Evolutionary conservation across 2,329 filamentous ascomycete genomes (phyloP), one percentile per base, ranked within the genome.

Genomic region (Phaeosphaeria sp.): DNA sequence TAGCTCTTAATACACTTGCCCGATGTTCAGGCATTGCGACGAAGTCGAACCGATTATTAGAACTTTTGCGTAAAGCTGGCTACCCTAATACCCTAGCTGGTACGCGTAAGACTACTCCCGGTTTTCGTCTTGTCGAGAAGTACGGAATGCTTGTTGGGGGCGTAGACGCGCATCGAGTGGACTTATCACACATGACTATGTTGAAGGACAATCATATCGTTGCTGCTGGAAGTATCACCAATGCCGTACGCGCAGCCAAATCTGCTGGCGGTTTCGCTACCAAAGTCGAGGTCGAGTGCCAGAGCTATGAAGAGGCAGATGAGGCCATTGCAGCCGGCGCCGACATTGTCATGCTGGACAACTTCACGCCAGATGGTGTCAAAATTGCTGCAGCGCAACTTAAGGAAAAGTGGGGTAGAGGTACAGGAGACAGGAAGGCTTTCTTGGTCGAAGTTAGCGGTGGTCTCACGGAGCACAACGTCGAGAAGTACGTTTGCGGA

Each of bases 131-230:
- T 4, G 93, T 98, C 10, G 95, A 99, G 79, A 99, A 99, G 81
- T 99, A 99, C 78, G 95, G 93, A 67, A 97, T 99, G 90, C 82
- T 97, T 21, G 90, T 96, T 17, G 95, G 94, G 55, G 95, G 95
- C 11, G 93, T 92, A 17, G 95, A 99, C 79, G 87, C 89, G 2
- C 95, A 99, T 78, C 84, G 95, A 30, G 92, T 97, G 79, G 95
- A 99, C 76, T 83, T 99, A 2, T 80, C 77, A 76, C 87, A 89
- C 64, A 98, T 99, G 95, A 93, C 93, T 55, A 99, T 99, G 95
- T 84, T 99, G 64, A 99, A 99, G 82, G 95, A 99, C 79, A 99
- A 99, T 79, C 95, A 99, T 79, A 90, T 99, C 56, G 97, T 94
- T 90, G 92, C 92, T 62, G 89, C 90, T 53, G 83, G 83, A 23